Evolutionary conservation across 2,329 filamentous ascomycete genomes (phyloP), one percentile per base, ranked within the genome.

Genomic region (Aspergillus arachidicola): DNA sequence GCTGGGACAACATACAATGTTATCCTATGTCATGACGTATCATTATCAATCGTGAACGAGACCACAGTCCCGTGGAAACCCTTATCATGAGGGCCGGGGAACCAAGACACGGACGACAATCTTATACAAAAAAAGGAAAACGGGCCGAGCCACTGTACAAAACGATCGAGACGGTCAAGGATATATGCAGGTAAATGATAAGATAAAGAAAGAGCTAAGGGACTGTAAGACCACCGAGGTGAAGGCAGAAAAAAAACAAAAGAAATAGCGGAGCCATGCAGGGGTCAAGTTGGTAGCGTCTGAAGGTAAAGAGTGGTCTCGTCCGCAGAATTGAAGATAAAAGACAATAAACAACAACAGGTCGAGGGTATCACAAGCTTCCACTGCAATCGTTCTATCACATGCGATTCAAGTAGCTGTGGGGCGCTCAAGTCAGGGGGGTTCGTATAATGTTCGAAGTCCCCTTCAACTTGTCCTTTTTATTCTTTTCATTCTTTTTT

Each of bases 1-100:
- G 36, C 51, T 59, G 63, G 60, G 51, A 63, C 38, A 45, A 58
- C 46, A 57, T 54, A 57, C 58, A 59, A 63, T 60, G 53, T 48
- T 61, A 66, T 63, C 60, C 64, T 64, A 61, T 64, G 62, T 69
- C 66, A 48, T 69, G 54, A 62, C 58, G 61, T 51, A 60, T 69
- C 66, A 66, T 69, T 65, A 68, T 57, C 68, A 66, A 61, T 54
- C 66, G 50, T 67, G 30, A 61, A 51, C 34, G 45, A 58, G 61
- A 63, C 38, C 16, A 41, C 30, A 28, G 46, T 57, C 58, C 30
- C 61, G 28, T 57, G 19, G 16, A 55, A 60, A 26, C 43, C 57
- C 51, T 46, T 45, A 30, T 57, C 21, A 48, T 30, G 9, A 41
- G 41, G 41, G 50, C 57, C 23, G 30, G 41, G 19, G 54, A 45